Conservation (phyloP, 2,329 filamentous ascomycete species). For the Aspergillus bombycis region DNA sequence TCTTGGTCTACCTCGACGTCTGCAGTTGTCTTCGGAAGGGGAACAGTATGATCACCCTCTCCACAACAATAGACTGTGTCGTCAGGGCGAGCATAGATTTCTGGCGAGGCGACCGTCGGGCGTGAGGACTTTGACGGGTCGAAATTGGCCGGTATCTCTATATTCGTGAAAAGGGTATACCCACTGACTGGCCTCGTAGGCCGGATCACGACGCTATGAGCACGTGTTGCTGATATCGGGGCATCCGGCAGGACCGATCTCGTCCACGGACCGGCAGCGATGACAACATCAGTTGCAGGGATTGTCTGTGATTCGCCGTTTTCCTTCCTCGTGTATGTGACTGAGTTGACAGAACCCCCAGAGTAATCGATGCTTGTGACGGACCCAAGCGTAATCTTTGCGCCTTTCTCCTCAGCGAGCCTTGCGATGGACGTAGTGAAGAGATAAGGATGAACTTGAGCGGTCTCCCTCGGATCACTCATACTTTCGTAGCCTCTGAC, state of each 20-base stretch:
- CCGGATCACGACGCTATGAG: constrained; percentile 65
- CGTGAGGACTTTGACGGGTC: constrained; percentile 53
- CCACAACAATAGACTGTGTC: constrained; percentile 93
- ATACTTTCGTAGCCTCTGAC: constrained; percentile 77
- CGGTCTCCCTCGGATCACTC: constrained; percentile 78
- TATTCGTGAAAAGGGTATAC: constrained; percentile 73
- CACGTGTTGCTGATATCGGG: constrained; percentile 63
- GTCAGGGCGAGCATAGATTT: constrained; percentile 90
- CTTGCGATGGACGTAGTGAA: constrained; percentile 85
- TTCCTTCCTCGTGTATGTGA: constrained; percentile 64
- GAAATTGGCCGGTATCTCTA: constrained; percentile 71
- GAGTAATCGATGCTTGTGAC: constrained; percentile 69
- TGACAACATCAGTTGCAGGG: constrained; percentile 61
- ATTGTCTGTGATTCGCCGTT: constrained; percentile 54
- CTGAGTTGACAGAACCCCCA: constrained; percentile 58
- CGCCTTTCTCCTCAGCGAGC: constrained; percentile 71
- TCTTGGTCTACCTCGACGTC: constrained; percentile 73
- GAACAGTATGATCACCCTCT: constrained; percentile 75
- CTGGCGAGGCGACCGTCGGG: constrained; percentile 72
- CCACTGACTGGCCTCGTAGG: constrained; percentile 56
- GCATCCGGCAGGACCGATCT: constrained; percentile 54
- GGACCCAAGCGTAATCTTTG: constrained; percentile 67
- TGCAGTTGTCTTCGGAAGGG: constrained; percentile 75
- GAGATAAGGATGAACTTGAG: constrained; percentile 89
- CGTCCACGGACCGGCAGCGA: constrained; percentile 68